Conservation (phyloP, 345 rosid genomes). For the Acer saccharum region DNA sequence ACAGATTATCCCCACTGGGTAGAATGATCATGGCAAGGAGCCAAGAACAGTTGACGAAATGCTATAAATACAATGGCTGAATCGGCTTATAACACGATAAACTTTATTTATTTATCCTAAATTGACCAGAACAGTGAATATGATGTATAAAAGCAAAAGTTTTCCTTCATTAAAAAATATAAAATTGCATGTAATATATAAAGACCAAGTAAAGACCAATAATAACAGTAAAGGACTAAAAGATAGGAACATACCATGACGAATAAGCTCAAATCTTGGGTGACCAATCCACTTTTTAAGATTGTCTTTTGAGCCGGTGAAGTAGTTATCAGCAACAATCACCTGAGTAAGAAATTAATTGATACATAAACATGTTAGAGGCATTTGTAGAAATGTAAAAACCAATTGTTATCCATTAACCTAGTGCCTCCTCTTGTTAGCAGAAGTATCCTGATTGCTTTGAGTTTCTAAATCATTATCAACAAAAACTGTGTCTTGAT, state of each 20-base stretch:
- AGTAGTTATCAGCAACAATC: constrained; percentile 87
- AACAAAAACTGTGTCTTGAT: neutral
- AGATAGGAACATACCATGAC: constrained; percentile 65
- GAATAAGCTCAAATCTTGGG: constrained; percentile 96
- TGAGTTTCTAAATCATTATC: neutral
- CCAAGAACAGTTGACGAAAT: neutral
- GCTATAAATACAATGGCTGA: neutral
- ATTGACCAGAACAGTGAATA: neutral
- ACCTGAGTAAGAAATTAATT: constrained; percentile 45
- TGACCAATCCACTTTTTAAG: constrained; percentile 89
- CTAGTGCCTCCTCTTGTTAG: too few relatives aligned
- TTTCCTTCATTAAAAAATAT: neutral
- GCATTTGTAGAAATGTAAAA: neutral
- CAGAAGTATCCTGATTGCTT: too few relatives aligned
- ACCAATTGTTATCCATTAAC: neutral
- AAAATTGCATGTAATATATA: too few relatives aligned
- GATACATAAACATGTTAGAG: constrained; percentile 1
- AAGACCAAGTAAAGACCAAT: neutral
- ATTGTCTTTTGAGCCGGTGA: constrained; percentile 91
- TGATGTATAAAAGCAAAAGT: neutral
- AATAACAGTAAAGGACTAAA: neutral
- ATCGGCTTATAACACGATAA: neutral
- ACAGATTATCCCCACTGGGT: neutral
- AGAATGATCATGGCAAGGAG: neutral
- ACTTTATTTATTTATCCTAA: neutral